phyloP scores from a whole-genome alignment of 2,329 filamentous ascomycete genomes.

The Stachybotrys chartarum region DNA sequence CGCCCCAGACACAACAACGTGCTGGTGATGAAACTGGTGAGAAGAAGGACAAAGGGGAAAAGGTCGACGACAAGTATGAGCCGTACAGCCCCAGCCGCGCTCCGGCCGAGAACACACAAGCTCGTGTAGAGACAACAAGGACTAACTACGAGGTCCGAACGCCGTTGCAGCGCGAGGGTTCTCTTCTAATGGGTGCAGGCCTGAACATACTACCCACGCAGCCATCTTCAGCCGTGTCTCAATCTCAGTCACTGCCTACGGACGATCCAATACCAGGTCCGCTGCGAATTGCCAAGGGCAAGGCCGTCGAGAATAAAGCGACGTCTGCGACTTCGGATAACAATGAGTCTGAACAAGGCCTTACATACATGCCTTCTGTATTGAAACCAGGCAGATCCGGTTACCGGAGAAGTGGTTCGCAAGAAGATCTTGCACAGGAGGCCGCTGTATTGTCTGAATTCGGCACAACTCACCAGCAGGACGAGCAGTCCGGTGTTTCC shows the following conservation, averaged over 20 bases:
- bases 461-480: not conserved
- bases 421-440: not conserved
- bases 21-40: not conserved
- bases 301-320: not conserved
- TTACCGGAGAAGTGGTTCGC: not conserved
- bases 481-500: not conserved
- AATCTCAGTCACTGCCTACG: not conserved
- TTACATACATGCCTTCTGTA: conserved; percentile 4
- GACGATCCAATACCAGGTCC: not conserved
- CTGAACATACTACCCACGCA: not conserved
- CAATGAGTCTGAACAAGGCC: not conserved
- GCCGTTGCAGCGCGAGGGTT: not conserved
- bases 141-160: too few species aligned
- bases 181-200: not conserved
- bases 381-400: conserved; percentile 3
- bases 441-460: not conserved
- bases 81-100: not conserved
- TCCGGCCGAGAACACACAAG: too few species aligned
- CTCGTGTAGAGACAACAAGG: too few species aligned
- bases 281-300: too few species aligned
- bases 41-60: not conserved
- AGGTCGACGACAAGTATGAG: not conserved
- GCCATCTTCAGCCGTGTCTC: not conserved
- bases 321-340: not conserved
- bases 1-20: not conserved